Conservation (phyloP, 352 stramenopile species). For the Pythium rishiriense region DNA sequence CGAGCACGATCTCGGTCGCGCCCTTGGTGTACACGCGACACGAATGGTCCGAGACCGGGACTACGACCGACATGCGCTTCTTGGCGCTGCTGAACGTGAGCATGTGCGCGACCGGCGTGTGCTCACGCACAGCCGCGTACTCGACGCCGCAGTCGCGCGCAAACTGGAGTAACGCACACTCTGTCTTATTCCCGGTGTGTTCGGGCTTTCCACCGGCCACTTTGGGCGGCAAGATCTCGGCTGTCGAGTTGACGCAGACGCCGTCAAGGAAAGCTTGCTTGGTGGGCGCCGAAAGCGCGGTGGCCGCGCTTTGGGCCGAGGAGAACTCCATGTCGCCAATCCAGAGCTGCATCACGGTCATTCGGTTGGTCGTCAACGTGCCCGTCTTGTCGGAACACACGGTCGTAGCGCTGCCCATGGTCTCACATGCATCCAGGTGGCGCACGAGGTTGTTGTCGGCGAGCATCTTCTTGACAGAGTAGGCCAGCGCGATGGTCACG, state of each 20-base stretch:
- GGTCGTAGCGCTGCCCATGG: constrained; percentile 94
- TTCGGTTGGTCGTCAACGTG: constrained; percentile 93
- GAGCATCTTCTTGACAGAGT: constrained; percentile 94
- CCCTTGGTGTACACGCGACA: constrained; percentile 80
- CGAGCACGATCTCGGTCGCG: constrained; percentile 73
- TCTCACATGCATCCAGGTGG: constrained; percentile 89
- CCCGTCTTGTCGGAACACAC: constrained; percentile 98
- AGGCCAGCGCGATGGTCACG: constrained; percentile 97
- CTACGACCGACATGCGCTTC: constrained; percentile 82
- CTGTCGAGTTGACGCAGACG: constrained; percentile 71
- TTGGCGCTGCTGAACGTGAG: constrained; percentile 84
- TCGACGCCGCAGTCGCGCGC: constrained; percentile 71
- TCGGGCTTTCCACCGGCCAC: constrained; percentile 50
- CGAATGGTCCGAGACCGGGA: constrained; percentile 39
- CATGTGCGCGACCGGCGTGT: constrained; percentile 66
- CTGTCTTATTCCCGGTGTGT: constrained; percentile 83
- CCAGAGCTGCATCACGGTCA: constrained; percentile 78
- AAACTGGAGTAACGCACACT: constrained; percentile 75
- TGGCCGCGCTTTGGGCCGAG: constrained; percentile 36
- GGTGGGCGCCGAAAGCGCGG: constrained; percentile 55
- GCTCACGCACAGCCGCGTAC: constrained; percentile 50
- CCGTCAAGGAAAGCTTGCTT: constrained; percentile 38
- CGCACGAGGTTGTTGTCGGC: constrained; percentile 89
- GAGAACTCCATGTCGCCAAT: constrained; percentile 18
- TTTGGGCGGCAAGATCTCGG: constrained; percentile 34